phyloP scores from a whole-genome alignment of 148 eudicot species.

The Arbutus unedo region DNA sequence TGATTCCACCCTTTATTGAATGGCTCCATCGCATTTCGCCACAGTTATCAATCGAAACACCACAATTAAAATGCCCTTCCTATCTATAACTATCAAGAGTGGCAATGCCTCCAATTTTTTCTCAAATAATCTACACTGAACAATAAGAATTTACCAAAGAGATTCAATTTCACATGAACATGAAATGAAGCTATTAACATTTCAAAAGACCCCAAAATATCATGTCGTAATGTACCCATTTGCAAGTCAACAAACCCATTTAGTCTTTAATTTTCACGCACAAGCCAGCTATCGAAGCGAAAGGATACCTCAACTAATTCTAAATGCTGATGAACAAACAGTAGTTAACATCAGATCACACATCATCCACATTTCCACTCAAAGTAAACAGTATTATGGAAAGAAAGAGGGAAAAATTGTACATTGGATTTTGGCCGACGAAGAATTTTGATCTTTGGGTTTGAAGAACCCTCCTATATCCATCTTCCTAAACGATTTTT shows the following conservation, averaged over 20 bases:
- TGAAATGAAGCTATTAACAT: background rate
- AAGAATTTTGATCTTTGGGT: conserved; percentile 24
- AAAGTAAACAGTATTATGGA: background rate
- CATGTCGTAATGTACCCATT: background rate
- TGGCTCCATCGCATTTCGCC: background rate
- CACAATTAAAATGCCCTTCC: background rate
- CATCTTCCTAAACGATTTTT: conserved; percentile 24
- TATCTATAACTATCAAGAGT: background rate
- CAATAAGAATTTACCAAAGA: background rate
- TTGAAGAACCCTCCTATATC: conserved; percentile 35
- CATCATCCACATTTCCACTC: background rate
- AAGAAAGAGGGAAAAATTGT: background rate
- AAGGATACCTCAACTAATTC: background rate
- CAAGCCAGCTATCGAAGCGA: background rate
- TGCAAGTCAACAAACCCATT: background rate
- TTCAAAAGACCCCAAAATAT: background rate
- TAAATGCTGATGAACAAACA: background rate
- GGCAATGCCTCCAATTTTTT: background rate
- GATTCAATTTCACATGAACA: background rate
- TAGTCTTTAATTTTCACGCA: background rate
- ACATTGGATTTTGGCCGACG: conserved; percentile 14
- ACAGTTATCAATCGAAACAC: background rate
- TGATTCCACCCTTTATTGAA: background rate
- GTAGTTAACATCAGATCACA: background rate
- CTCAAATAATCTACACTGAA: background rate